Evolutionary conservation across 2,329 filamentous ascomycete species (phyloP), one percentile per base, ranked within the genome.

Genomic region (Trichophaea hybrida): DNA sequence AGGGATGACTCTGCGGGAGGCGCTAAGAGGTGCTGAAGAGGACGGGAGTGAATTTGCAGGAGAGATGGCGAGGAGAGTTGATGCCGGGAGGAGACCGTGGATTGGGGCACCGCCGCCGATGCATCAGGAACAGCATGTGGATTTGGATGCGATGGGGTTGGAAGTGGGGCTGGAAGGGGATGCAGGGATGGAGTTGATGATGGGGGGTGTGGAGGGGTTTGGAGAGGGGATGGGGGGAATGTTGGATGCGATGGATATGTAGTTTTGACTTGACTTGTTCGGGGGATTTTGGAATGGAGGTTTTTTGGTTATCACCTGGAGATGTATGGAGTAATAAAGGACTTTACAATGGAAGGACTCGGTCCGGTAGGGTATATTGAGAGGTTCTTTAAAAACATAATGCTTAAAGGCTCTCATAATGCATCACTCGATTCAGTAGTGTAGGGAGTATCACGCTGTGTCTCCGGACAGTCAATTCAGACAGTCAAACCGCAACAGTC

Each of bases 1-100:
- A n/a, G 37, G 56, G 15, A 61, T 64, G 58, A 54, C 58, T 6
- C 38, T 63, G 8, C 33, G 60, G 12, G 63, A 63, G 10, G 61
- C 63, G 10, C 33, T 64, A 24, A 55, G 58, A 10, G 57, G 43
- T 1, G 59, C 55, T 33, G 62, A 62, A 38, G 62, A 60, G 48
- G 38, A 44, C 24, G 55, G 55, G 17, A 56, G 49, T 8, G 62
- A 64, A 38, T 55, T 50, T 2, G 13, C 58, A 6, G 43, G 48
- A n/a, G 32, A 38, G 4, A 53, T 64, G 5, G 35, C 59, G 24
- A 63, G 59, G 37, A 59, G 57, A 33, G 58, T 59, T 6, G 62
- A 64, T 44, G 49, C 40, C 13, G 55, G 55, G 34, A 46, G 58
- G 56, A 63, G 52, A 12, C 52, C 52, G 24, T 64, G 57, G 56